Base-by-base conservation (phyloP, 192 early-diverging fungal genomes). In the Phycomyces blakesleeanus region DNA sequence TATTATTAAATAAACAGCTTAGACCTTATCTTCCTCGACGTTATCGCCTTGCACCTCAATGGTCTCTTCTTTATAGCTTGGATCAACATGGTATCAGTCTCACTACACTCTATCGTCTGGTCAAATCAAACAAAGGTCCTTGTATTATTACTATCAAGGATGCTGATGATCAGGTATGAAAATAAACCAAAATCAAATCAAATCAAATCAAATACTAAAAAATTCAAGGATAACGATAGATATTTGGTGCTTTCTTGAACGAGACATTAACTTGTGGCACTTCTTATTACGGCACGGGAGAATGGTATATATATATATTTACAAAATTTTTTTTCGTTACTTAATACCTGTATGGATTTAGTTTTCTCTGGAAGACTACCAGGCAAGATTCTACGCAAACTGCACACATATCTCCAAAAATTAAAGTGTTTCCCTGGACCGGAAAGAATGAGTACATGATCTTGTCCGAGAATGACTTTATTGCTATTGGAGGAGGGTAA, bases 41-140 rank as follows among this genome's bases (percentile, higher is more conserved):
- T 50, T 76, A 90, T 25, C 82, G 89, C 37, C 80, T 96, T 63
- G 76, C 91, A 4, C 74, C 85, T 40, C 82, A 73, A 53, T 95
- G 92, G 91, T 84, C 74, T 12, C 79, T 98, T 26, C 68, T 95
- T 2, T 98, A 98, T 73, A 91, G 89, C 51, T 79, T 96, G 51
- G 94, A 97, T 58, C 91, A 95, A 68, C 93, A 98, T 69, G 97
- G 97, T 3, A 91, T 93, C 56, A 90, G 87, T 65, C 76, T 98
- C 53, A 77, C 87, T 53, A 95, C 94, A 1, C 78, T 98, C 66
- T 92, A 89, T 67, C 68, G 78, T 42, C 74, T 76, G 3, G 83
- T 84, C 44, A 79, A 81, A 51, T 69, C 70, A 50, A 42, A 57
- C 14, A 84, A 91, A 68, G 88, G 88, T 6, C 87, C 90, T 2